These are phyloP conservation scores for Senecio squalidus DNA, from an alignment of 140 eudicot species.

Conservation along the genomic window DNA sequence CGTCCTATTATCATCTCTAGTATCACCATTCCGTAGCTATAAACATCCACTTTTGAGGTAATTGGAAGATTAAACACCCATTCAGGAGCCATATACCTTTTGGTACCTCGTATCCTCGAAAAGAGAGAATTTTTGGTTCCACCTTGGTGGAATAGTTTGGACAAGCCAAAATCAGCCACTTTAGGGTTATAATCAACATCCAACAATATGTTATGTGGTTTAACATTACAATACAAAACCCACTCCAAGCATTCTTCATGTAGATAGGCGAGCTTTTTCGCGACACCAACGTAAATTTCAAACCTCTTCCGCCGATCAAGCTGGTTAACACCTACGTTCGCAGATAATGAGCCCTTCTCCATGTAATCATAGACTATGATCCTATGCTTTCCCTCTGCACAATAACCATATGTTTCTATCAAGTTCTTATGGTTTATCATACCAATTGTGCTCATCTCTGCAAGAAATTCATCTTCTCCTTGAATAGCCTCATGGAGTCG, in stretches of 20 bases:
- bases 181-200: slow-evolving; percentile 42
- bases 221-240: slow-evolving; percentile 35
- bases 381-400: slow-evolving; percentile 26
- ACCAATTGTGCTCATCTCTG: slow-evolving; percentile 31
- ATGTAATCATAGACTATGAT: slow-evolving; percentile 25
- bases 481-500: slow-evolving; percentile 20
- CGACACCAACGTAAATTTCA: slow-evolving; percentile 20
- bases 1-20: slow-evolving; percentile 49
- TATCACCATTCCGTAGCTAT: slow-evolving; percentile 52
- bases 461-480: slow-evolving; percentile 31
- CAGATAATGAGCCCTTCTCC: slow-evolving; percentile 30
- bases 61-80: slow-evolving; percentile 55
- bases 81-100: slow-evolving; percentile 61
- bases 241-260: slow-evolving; percentile 40
- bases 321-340: slow-evolving; percentile 3
- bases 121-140: slow-evolving; percentile 17
- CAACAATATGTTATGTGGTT: slow-evolving; percentile 46
- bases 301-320: slow-evolving; percentile 25
- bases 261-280: slow-evolving; percentile 35
- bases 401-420: slow-evolving; percentile 33
- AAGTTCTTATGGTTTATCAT: slow-evolving; percentile 28
- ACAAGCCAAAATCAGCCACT: slow-evolving; percentile 52
- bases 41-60: slow-evolving; percentile 63
- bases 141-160: slow-evolving; percentile 34
- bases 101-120: slow-evolving; percentile 48